Evolutionary conservation across 345 rosid species (phyloP), one percentile per base, ranked within the genome.

Genomic region (Syzygium aqueum): DNA sequence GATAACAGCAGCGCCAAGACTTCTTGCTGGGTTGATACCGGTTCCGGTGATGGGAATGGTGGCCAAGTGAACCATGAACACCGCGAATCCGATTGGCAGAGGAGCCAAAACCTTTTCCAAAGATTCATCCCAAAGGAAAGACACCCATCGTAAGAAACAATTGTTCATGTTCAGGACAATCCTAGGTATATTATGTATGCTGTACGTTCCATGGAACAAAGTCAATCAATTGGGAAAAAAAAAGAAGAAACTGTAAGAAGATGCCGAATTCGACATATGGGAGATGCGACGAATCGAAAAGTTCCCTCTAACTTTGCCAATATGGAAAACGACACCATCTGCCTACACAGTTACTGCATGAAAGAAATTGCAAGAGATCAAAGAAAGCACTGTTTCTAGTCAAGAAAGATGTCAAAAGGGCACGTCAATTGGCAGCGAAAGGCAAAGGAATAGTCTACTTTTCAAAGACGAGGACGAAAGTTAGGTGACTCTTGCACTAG

Each of bases 1-100:
- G 57, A 86, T 90, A 5, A 88, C 91, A 11, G 91, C 91, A 3
- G 88, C 88, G 3, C 88, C 91, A 33, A 87, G 86, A 53, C 88
- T 89, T 54, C 89, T 86, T 25, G 89, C 91, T 5, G 91, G 89
- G 89, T 89, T 89, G 91, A 89, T 89, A 7, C 89, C 91, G 6
- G 90, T 89, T 25, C 89, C 86, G 7, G 91, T 86, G 87, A 84
- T 87, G 28, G 91, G 91, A 78, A 88, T 90, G 27, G 91, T 90
- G 73, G 91, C 91, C 86, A 90, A 40, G 87, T 90, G 91, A 57
- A 88, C 89, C 88, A 90, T 86, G 85, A 90, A 90, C 14, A 88
- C 91, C 5, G 89, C 88, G 54, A 90, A 90, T 43, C 91, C 91
- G 30, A 88, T 90, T 40, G 91, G 91, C 84, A 86, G 89, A 19